Evolutionary conservation across 1,284 basidiomycete species (phyloP), one percentile per base, ranked within the genome.

Genomic region (Ceratobasidium sp.): DNA sequence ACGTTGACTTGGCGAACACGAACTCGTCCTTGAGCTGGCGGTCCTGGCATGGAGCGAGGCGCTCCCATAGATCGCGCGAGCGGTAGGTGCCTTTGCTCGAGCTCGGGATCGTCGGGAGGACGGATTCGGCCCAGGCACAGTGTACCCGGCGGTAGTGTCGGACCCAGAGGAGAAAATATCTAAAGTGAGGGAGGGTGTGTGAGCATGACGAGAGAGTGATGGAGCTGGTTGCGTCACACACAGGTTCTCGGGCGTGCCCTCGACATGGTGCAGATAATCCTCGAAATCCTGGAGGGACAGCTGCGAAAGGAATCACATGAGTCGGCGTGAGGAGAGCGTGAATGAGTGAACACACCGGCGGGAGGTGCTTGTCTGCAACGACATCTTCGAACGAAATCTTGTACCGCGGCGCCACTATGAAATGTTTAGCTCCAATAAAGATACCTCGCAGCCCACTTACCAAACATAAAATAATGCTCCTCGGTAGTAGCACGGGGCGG

Each of bases 81-180:
- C 49, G 72, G 40, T 76, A 76, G 49, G 46, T 33, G 18, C 61
- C 60, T 3, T 56, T 51, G 33, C 60, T 64, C 28, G 72, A 66
- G 61, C 78, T 49, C n/a, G 66, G 73, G 60, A 76, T n/a, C 15
- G 56, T 56, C 12, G 56, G 78, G 46, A 76, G 72, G 12, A 76
- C 73, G 10, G 73, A 56, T 23, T 69, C 51, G n/a, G 67, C 78
- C 73, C 61, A 70, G 18, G 63, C 78, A 39, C 55, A 9, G 58
- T 79, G 77, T 28, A 42, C 60, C 6, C 56, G 44, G 33, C 73
- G 76, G 66, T 79, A 79, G 61, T 71, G 55, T 7, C 71, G 58
- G 28, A 79, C 55, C 78, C 78, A 79, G 40, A 69, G 75, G 20
- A 63, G 76, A 56, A 79, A 79, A 33, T 77, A 77, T 23, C 78